These are phyloP conservation scores for Selaginella moellendorffii DNA, from an alignment of 75 land plant genomes.

Conservation along the genomic window DNA sequence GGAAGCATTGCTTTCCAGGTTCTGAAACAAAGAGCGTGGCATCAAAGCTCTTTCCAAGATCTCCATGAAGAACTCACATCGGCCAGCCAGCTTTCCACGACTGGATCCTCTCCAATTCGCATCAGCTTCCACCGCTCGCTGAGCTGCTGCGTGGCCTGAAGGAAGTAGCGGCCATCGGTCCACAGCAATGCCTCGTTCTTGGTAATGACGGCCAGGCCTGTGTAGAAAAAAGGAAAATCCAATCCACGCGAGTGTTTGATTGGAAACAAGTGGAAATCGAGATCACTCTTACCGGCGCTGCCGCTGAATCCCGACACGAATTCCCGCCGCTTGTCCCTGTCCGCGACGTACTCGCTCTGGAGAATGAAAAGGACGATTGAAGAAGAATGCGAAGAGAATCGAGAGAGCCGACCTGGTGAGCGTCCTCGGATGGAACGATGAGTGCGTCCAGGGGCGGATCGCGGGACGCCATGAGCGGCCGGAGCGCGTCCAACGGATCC, in stretches of 20 bases:
- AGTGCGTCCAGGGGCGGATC: conserved; percentile 63
- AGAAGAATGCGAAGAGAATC: background rate
- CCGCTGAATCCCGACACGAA: conserved; percentile 97
- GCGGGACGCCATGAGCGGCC: conserved; percentile 57
- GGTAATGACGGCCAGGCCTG: conserved; percentile 83
- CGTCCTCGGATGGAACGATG: conserved; percentile 82
- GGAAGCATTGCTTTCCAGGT: conserved; percentile 47
- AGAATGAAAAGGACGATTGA: background rate
- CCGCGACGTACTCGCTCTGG: conserved; percentile 97
- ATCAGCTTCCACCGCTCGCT: conserved; percentile 82
- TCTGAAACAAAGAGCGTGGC: conserved; percentile 41
- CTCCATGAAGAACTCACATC: too few relatives aligned
- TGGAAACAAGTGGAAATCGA: background rate
- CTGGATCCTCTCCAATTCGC: conserved; percentile 86
- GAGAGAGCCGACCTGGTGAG: conserved; percentile 49
- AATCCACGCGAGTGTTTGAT: too few relatives aligned
- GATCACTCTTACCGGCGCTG: conserved; percentile 52
- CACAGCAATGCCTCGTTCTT: conserved; percentile 58
- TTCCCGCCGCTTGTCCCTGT: conserved; percentile 58
- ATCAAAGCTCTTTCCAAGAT: too few relatives aligned
- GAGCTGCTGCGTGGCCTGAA: conserved; percentile 83
- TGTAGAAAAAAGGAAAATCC: too few relatives aligned
- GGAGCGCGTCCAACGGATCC: conserved; percentile 41
- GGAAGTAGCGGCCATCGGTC: conserved; percentile 98
- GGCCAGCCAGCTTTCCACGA: conserved; percentile 73